These are phyloP conservation scores for Neurospora tetraspora DNA, from an alignment of 495 filamentous ascomycete species.

Conservation along the genomic window DNA sequence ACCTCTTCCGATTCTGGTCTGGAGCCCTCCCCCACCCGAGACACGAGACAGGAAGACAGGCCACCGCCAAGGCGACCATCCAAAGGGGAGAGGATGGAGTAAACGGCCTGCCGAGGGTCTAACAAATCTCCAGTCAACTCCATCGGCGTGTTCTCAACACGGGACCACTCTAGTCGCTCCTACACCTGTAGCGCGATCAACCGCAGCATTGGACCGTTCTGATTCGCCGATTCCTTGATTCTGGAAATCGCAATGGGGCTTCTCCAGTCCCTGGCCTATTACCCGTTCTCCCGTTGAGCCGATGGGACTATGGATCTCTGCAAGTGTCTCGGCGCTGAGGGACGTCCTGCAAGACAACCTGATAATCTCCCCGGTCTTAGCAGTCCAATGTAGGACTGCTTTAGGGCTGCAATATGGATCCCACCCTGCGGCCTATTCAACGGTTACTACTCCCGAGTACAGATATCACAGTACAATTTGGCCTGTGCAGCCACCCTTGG, in stretches of 20 bases:
- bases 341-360: neutral
- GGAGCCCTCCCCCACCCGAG: neutral
- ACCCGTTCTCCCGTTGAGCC: neutral
- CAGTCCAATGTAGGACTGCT: neutral
- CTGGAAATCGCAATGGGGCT: neutral
- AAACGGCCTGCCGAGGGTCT: neutral
- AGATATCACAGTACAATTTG: neutral
- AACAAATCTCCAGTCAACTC: neutral
- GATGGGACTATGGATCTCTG: neutral
- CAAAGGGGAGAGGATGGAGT: neutral
- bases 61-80: neutral
- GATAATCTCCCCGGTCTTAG: neutral
- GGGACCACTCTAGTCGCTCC: neutral
- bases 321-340: neutral
- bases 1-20: neutral
- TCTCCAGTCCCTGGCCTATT: neutral
- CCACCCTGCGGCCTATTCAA: neutral
- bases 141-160: neutral
- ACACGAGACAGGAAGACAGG: neutral
- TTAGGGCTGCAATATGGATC: neutral
- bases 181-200: neutral
- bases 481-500: neutral
- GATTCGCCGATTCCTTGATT: neutral
- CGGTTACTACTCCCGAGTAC: neutral
- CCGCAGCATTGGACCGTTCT: neutral